Base-by-base conservation (phyloP, 2,329 filamentous ascomycete species). In the Aspergillus quadricinctus region DNA sequence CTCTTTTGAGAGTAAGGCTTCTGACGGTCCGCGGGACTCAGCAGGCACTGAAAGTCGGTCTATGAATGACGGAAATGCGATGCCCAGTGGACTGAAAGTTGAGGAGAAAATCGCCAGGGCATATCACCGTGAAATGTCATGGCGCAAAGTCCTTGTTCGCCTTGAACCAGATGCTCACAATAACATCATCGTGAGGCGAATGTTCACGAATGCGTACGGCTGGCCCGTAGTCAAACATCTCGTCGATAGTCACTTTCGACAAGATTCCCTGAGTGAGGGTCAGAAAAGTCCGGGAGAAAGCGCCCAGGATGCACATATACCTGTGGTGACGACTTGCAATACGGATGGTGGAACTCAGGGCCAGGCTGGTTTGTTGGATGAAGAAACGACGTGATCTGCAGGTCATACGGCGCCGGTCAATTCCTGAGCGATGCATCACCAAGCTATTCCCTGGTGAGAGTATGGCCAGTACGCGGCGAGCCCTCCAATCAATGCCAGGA, bases 151-250 rank as follows among this genome's bases (percentile, higher is more conserved):
- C 1, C 83, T 99, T 3, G 94, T 99, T 14, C 89, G 94, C 53
- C 81, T 99, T 2, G 93, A 99, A 70, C 94, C 94, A 0, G 94
- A 99, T 74, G 94, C 94, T 0, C 94, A 99, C 77, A 99, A 99
- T 75, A 99, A 99, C 73, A 96, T 99, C 63, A 88, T 97, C 58
- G 94, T 99, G 25, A 88, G 94, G 17, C 88, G 94, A 55, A 96
- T 92, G 87, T 99, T 99, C 72, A 88, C 92, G 55, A 99, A 99
- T 68, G 94, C 94, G 0, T 96, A 96, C 66, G 94, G 94, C 2
- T 99, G 94, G 94, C 94, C 94, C 0, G 94, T 99, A 0, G 80
- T 97, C 50, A 92, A 97, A 75, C 94, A 99, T 74, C 77, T 97
- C 21, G 93, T 94, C 52, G 92, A 97, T 66, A 92, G 91, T 0